A percentile compares a stretch with the other conserved stretches of the same genome.
These are phyloP conservation scores for Arabidopsis arenosa DNA, from an alignment of 345 rosid genomes.

Conservation along the genomic window DNA sequence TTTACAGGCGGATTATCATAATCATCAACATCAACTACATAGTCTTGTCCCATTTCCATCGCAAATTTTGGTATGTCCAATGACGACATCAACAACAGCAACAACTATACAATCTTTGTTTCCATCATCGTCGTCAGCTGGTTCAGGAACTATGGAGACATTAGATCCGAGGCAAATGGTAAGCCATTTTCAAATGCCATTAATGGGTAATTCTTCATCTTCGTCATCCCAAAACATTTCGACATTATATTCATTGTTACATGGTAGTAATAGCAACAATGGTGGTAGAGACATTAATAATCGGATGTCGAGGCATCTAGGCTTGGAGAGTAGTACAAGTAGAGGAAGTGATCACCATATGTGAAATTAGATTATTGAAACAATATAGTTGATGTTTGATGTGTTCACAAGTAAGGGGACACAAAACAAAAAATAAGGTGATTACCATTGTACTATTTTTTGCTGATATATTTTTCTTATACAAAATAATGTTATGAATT, in stretches of 20 bases:
- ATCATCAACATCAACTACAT: slow-evolving; percentile 37
- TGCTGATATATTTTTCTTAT: not conserved
- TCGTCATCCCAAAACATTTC: slow-evolving; percentile 42
- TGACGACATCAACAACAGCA: slow-evolving; percentile 30
- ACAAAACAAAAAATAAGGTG: not conserved
- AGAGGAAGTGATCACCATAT: slow-evolving; percentile 37
- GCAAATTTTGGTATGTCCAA: slow-evolving; percentile 57
- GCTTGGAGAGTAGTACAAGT: slow-evolving; percentile 21
- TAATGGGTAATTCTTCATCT: slow-evolving; percentile 46
- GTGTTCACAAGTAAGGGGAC: slow-evolving; percentile 28
- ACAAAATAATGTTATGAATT: not conserved
- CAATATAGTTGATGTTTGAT: slow-evolving; percentile 15
- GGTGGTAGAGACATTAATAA: slow-evolving; percentile 30
- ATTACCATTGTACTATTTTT: slow-evolving; percentile 13
- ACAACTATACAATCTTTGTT: slow-evolving; percentile 52
- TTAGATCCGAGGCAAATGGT: slow-evolving; percentile 52
- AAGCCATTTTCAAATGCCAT: slow-evolving; percentile 59
- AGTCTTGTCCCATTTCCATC: slow-evolving; percentile 62
- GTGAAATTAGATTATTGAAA: slow-evolving; percentile 32
- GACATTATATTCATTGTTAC: slow-evolving; percentile 45
- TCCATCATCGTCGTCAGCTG: slow-evolving; percentile 41
- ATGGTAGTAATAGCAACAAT: slow-evolving; percentile 33
- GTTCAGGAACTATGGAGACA: slow-evolving; percentile 35
- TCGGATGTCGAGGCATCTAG: slow-evolving; percentile 24
- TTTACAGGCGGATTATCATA: slow-evolving; percentile 31